A percentile compares a stretch with the other conserved stretches of the same genome.
Conservation (phyloP, 2,329 filamentous ascomycete species). For the Aspergillus latus region DNA sequence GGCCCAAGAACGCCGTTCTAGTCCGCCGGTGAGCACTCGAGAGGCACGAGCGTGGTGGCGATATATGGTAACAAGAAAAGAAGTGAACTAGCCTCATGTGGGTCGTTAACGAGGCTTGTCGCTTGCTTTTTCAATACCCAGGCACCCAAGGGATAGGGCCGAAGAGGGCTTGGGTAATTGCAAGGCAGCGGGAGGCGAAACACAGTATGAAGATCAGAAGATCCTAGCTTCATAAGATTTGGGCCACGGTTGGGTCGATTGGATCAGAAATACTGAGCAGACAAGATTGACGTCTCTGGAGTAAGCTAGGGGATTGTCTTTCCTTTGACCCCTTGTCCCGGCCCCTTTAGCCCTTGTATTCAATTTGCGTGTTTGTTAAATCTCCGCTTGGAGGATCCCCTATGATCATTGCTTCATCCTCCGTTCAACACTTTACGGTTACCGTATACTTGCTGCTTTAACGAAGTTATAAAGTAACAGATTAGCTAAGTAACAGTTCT, state of each 20-base stretch:
- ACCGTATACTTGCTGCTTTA: background rate
- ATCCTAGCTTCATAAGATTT: background rate
- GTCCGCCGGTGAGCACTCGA: constrained; percentile 12
- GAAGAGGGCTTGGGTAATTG: background rate
- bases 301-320: constrained; percentile 11
- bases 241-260: constrained; percentile 2
- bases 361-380: background rate
- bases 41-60: constrained; percentile 1
- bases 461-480: background rate
- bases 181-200: background rate
- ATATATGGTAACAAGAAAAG: background rate
- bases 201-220: constrained; percentile 1
- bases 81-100: constrained; percentile 11
- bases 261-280: background rate
- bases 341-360: background rate
- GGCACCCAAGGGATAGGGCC: background rate
- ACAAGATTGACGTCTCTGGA: constrained; percentile 6
- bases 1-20: constrained; percentile 3
- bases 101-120: constrained; percentile 13
- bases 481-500: too few species aligned
- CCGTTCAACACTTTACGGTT: background rate
- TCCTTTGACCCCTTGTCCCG: background rate
- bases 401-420: constrained; percentile 7
- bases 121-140: background rate
- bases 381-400: constrained; percentile 1